These are phyloP conservation scores for Trichosporon inkin DNA, from an alignment of 1,284 basidiomycete genomes.

Conservation along the genomic window DNA sequence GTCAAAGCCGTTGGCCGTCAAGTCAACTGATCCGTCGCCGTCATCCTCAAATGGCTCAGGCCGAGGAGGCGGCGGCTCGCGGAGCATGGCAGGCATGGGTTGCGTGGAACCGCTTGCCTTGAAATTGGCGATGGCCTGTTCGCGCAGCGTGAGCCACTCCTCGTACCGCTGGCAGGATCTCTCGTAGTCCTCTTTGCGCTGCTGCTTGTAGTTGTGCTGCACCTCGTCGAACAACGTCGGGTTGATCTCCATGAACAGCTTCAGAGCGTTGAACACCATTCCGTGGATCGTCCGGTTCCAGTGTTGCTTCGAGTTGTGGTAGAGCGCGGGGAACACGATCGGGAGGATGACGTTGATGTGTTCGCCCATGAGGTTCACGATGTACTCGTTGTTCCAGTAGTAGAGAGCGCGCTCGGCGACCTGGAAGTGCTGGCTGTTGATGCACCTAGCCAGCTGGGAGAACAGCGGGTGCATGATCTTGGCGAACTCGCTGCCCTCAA, in stretches of 20 bases:
- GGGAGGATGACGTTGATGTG: constrained; percentile 86
- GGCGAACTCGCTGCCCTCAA: constrained; percentile 92
- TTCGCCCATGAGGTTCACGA: constrained; percentile 98
- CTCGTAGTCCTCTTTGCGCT: constrained; percentile 80
- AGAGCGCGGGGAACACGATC: constrained; percentile 96
- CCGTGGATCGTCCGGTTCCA: constrained; percentile 99
- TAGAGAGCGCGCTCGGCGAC: constrained; percentile 89
- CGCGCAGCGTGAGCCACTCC: constrained; percentile 74
- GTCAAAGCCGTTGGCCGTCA: constrained; percentile 78
- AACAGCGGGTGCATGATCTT: constrained; percentile 94
- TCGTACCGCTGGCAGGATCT: constrained; percentile 73
- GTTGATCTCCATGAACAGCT: constrained; percentile 99
- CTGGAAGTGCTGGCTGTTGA: constrained; percentile 97
- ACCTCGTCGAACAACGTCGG: constrained; percentile 91
- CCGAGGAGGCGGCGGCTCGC: constrained; percentile 62
- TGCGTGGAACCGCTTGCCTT: constrained; percentile 60
- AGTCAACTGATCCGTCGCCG: constrained; percentile 80
- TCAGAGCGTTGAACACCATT: constrained; percentile 98
- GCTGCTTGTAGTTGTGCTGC: constrained; percentile 89
- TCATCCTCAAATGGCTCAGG: constrained; percentile 72
- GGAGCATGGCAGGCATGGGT: constrained; percentile 64
- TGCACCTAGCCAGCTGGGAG: constrained; percentile 90
- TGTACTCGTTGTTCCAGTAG: constrained; percentile 99
- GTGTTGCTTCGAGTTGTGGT: constrained; percentile 93
- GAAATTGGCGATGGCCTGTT: constrained; percentile 67